Evolutionary conservation across 192 early-diverging fungal genomes (phyloP).

Genomic region (Backusella tuberculispora): DNA sequence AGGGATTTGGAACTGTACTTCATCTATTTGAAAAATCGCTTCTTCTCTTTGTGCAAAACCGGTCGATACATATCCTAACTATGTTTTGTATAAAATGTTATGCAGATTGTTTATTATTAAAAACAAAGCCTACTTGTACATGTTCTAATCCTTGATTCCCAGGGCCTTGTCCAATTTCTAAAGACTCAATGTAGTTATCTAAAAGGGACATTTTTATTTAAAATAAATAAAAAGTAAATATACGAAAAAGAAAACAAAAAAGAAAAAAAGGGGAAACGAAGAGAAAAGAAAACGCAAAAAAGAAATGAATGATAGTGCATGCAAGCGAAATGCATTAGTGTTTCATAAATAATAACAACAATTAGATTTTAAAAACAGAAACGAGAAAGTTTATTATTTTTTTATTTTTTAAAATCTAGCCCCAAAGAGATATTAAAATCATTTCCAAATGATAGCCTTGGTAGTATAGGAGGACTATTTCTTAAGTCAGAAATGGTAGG

Average conservation of each 20-base stretch:
- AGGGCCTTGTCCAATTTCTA: slow-evolving; percentile 33
- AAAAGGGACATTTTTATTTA: slow-evolving; percentile 45
- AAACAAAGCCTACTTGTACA: slow-evolving; percentile 23
- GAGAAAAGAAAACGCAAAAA: neutral
- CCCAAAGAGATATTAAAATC: slow-evolving; percentile 25
- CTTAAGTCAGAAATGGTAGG: neutral
- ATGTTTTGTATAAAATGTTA: neutral
- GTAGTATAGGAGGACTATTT: slow-evolving; percentile 29
- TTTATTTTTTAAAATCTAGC: neutral
- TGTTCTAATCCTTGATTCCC: slow-evolving; percentile 34
- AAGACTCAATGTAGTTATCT: slow-evolving; percentile 50
- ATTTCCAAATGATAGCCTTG: slow-evolving; percentile 34
- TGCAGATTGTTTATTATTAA: neutral
- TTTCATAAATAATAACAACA: neutral
- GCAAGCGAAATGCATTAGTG: slow-evolving; percentile 8
- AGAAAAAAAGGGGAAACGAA: neutral
- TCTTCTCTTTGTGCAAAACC: slow-evolving; percentile 53
- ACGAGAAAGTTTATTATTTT: neutral
- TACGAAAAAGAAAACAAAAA: neutral
- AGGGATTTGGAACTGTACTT: slow-evolving; percentile 89
- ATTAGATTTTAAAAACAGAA: neutral
- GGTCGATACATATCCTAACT: slow-evolving; percentile 56
- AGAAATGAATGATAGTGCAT: slow-evolving; percentile 13
- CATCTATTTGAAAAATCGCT: slow-evolving; percentile 81
- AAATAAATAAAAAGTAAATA: neutral